A percentile compares a stretch with the other conserved stretches of the same genome.
phyloP scores from a whole-genome alignment of 1,284 basidiomycete species.

The Taiwanofungus camphoratus region DNA sequence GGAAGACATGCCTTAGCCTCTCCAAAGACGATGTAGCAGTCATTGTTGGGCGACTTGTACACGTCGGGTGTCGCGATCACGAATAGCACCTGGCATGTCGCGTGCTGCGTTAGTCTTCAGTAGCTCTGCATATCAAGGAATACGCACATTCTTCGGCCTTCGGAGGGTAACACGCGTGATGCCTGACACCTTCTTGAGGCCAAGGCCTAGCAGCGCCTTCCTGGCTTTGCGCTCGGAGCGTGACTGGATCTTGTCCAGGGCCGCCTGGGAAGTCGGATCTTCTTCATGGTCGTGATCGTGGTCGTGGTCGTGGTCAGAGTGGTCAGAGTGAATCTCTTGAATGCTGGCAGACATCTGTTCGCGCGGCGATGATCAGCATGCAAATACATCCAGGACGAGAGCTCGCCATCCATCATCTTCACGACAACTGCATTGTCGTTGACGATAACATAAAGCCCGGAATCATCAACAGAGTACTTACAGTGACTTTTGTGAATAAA shows the following conservation, averaged over 20 bases:
- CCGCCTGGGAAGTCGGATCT: conserved; percentile 77
- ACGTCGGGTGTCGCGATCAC: conserved; percentile 94
- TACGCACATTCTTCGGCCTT: conserved; percentile 86
- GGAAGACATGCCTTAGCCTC: conserved; percentile 78
- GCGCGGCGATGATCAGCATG: conserved; percentile 13
- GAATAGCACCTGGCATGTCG: conserved; percentile 66
- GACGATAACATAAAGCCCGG: not conserved
- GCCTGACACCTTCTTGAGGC: conserved; percentile 86
- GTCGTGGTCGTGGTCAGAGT: conserved; percentile 55
- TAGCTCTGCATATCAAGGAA: not conserved
- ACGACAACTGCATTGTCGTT: not conserved
- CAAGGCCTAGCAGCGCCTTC: conserved; percentile 82
- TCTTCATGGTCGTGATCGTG: conserved; percentile 61
- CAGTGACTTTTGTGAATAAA: conserved; percentile 14
- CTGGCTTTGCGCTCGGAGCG: conserved; percentile 89
- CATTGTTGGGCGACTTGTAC: conserved; percentile 95
- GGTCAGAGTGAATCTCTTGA: conserved; percentile 77
- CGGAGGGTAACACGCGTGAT: conserved; percentile 96
- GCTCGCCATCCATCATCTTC: conserved; percentile 26
- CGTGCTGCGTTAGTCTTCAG: not conserved
- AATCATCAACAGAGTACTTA: conserved; percentile 11
- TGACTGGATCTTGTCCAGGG: conserved; percentile 90
- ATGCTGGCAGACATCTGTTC: conserved; percentile 77
- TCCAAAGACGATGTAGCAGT: conserved; percentile 98
- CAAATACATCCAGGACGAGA: conserved; percentile 32